phyloP scores from a whole-genome alignment of 768 basidiomycete genomes.

The Leccinellum rugosiceps region DNA sequence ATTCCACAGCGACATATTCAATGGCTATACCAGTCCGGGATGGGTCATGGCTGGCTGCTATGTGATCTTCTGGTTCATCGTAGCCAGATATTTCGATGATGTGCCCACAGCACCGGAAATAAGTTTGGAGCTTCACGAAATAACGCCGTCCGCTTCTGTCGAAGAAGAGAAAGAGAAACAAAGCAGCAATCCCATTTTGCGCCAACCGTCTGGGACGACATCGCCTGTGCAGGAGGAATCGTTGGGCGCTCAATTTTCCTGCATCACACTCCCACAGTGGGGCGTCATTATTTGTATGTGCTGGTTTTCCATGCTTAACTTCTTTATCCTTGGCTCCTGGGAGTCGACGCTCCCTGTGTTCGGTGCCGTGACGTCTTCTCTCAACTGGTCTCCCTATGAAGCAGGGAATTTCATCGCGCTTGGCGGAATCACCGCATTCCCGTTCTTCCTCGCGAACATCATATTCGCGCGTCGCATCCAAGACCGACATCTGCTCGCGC shows the following conservation, averaged over 20 bases:
- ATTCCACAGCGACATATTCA: slow-evolving; percentile 54
- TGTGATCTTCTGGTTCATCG: background rate
- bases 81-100: slow-evolving; percentile 32
- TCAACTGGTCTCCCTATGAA: slow-evolving; percentile 57
- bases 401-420: slow-evolving; percentile 72
- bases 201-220: background rate
- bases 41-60: slow-evolving; percentile 48
- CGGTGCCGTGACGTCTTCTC: slow-evolving; percentile 38
- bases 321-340: slow-evolving; percentile 35
- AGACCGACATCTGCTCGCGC: slow-evolving; percentile 56
- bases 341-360: slow-evolving; percentile 67
- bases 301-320: slow-evolving; percentile 70
- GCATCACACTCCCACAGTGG: background rate
- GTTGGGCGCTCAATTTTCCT: background rate
- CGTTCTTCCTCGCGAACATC: slow-evolving; percentile 64
- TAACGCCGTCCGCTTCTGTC: slow-evolving; percentile 24
- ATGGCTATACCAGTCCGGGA: slow-evolving; percentile 65
- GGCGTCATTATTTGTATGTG: slow-evolving; percentile 51
- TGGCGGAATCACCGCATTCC: slow-evolving; percentile 58
- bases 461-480: slow-evolving; percentile 54
- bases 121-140: slow-evolving; percentile 9
- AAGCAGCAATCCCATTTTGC: background rate
- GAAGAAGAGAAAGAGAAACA: slow-evolving; percentile 20
- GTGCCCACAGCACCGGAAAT: slow-evolving; percentile 24
- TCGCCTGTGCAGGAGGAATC: background rate